phyloP scores from a whole-genome alignment of 2,329 filamentous ascomycete genomes.

The Monilinia fructigena region DNA sequence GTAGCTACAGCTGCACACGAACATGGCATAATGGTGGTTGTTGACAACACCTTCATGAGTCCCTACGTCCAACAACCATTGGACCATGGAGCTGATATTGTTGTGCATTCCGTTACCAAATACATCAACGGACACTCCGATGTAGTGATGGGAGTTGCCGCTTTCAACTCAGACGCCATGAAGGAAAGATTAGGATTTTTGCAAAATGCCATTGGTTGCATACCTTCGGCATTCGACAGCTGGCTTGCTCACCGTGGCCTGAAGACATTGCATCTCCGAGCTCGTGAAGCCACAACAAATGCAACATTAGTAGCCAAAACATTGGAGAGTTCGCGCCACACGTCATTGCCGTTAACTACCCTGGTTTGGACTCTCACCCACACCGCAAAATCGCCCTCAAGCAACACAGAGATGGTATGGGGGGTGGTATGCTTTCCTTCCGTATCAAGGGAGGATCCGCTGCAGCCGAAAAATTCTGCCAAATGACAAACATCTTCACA shows the following conservation, averaged over 20 bases:
- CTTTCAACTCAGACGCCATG: slow-evolving; percentile 84
- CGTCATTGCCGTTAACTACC: slow-evolving; percentile 92
- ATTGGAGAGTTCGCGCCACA: slow-evolving; percentile 74
- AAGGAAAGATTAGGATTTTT: slow-evolving; percentile 79
- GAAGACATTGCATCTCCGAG: slow-evolving; percentile 93
- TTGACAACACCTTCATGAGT: slow-evolving; percentile 97
- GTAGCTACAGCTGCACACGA: slow-evolving; percentile 80
- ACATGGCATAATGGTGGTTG: slow-evolving; percentile 91
- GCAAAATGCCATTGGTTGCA: slow-evolving; percentile 94
- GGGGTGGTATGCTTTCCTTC: slow-evolving; percentile 97
- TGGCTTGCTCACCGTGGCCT: slow-evolving; percentile 97
- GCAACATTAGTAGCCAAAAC: slow-evolving; percentile 73
- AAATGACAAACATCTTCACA: slow-evolving; percentile 84
- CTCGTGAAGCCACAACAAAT: slow-evolving; percentile 79
- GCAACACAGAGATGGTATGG: slow-evolving; percentile 92
- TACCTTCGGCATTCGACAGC: slow-evolving; percentile 92
- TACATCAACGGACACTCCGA: slow-evolving; percentile 98
- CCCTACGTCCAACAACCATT: slow-evolving; percentile 97
- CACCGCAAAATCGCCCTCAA: slow-evolving; percentile 81
- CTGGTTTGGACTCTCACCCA: slow-evolving; percentile 82
- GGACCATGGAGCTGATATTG: slow-evolving; percentile 91
- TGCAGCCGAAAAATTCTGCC: slow-evolving; percentile 90
- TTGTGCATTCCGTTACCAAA: slow-evolving; percentile 96
- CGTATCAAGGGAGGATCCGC: slow-evolving; percentile 81
- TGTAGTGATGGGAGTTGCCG: slow-evolving; percentile 95